Base-by-base conservation (phyloP, 75 land plant genomes). In the Pinus taeda region DNA sequence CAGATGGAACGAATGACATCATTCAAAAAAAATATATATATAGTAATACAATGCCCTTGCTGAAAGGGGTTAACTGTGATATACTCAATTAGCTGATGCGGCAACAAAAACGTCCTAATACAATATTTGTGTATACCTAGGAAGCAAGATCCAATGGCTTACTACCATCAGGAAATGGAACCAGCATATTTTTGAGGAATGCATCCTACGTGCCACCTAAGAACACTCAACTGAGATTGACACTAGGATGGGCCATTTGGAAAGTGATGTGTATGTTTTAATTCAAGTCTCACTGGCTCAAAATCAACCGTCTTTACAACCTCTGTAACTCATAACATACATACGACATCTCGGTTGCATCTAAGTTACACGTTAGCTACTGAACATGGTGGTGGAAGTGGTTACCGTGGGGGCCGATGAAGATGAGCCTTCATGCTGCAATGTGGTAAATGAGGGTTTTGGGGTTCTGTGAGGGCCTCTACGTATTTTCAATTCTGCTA, bases 401-500 rank as follows among this genome's bases (percentile, higher is more conserved):
- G 55, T 49, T 49, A 49, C 20, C 42, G 72, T 17, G 49, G 49
- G n/a, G 42, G 18, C 20, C 22, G 72, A 69, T 11, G 45, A 15
- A n/a, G 72, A 69, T n/a, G 72, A 20, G 17, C 53, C 55, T 39
- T 42, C 72, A 69, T 69, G 53, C 55, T 37, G 39, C n/a, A 39
- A 69, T 20, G 5, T 45, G 9, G 72, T 18, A 20, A 21, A 2
- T 9, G 49, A 69, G 53, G 72, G 72, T 55, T 6, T 42, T 69
- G 20, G 49, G 3, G 53, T n/a, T 69, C 39, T 49, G 1, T 9
- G 55, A 9, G 12, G 9, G 12, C 12, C 49, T 45, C 49, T 13
- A 42, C 22, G 72, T 39, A 69, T 42, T 69, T 69, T 69, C 42
- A 69, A 39, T 39, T 26, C 72, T 45, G 15, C 18, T 30, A 71